Base-by-base conservation (phyloP, 129 eudicot species). In the Flaveria brownii region DNA sequence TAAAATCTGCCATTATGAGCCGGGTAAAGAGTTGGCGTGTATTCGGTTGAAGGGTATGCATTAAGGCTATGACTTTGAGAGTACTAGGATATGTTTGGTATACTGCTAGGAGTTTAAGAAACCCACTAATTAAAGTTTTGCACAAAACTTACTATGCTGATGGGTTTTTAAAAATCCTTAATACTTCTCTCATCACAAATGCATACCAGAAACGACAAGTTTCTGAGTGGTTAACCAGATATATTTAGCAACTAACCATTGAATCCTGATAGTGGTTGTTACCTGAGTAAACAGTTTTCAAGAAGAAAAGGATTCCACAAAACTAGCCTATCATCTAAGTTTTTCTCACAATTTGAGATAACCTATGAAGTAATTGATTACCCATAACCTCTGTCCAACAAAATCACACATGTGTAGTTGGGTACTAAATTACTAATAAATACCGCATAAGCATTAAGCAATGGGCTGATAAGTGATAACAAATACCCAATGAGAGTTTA, bases 151-250 rank as follows among this genome's bases (percentile, higher is more conserved):
- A 52, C 23, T 16, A 52, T 7, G 22, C 28, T 22, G 17, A 22
- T 8, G 1, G 64, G 33, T 9, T 22, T 13, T 22, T 57, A 22
- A 5, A 54, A 54, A 54, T 9, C 25, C 8, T 54, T 54, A n/a
- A 26, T 54, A 54, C 25, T n/a, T 54, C 61, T 54, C 61, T 54
- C 61, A 54, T 54, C 61, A 17, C 15, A 57, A 57, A 57, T 54
- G 30, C 64, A 18, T 57, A 22, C 30, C 9, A 4, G 54, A 23
- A 57, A 57, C 9, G 14, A 57, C 64, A 18, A 23, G 5, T 20
- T 57, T 22, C 22, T 20, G 64, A 57, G 30, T 18, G 36, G 23
- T 57, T 57, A 57, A 57, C 64, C 64, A 9, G 64, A 22, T 9
- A 57, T 26, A 41, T 61, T 61, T 13, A 61, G 42, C 68, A 25